These are phyloP conservation scores for Entophlyctis helioformis DNA, from an alignment of 192 early-diverging fungal genomes.

Conservation along the genomic window DNA sequence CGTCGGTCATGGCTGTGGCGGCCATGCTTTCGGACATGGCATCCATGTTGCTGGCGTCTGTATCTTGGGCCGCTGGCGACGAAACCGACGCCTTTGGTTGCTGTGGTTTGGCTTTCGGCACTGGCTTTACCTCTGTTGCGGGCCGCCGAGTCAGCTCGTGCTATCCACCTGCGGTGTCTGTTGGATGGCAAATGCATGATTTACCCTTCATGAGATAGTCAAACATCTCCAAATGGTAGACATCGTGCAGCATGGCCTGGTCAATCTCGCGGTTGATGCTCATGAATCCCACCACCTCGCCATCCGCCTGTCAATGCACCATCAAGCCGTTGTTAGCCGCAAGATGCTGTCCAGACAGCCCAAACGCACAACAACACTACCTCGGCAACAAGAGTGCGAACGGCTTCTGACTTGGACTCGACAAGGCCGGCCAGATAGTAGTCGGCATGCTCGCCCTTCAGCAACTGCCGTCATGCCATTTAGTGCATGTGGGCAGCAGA, in stretches of 20 bases:
- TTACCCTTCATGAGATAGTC: slow-evolving; percentile 34
- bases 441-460: slow-evolving; percentile 19
- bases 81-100: too few species aligned
- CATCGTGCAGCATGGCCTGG: slow-evolving; percentile 16
- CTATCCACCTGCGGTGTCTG: too few species aligned
- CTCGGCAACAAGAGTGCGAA: slow-evolving; percentile 36
- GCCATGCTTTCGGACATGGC: too few species aligned
- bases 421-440: slow-evolving; percentile 30
- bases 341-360: too few species aligned
- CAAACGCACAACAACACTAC: too few species aligned
- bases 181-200: not conserved
- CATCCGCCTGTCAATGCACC: slow-evolving; percentile 14
- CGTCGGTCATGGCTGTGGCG: too few species aligned
- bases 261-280: slow-evolving; percentile 28
- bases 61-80: too few species aligned
- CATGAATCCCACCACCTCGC: slow-evolving; percentile 39
- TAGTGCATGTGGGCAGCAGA: not conserved
- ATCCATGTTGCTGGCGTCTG: too few species aligned
- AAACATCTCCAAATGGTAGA: slow-evolving; percentile 31
- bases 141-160: too few species aligned
- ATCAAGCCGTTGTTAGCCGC: slow-evolving; percentile 2
- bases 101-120: too few species aligned
- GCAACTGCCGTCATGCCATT: slow-evolving; percentile 5
- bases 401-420: slow-evolving; percentile 16
- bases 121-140: too few species aligned